These are phyloP conservation scores for Taiozyma onychis DNA, from an alignment of 1,139 yeast species.

Conservation along the genomic window DNA sequence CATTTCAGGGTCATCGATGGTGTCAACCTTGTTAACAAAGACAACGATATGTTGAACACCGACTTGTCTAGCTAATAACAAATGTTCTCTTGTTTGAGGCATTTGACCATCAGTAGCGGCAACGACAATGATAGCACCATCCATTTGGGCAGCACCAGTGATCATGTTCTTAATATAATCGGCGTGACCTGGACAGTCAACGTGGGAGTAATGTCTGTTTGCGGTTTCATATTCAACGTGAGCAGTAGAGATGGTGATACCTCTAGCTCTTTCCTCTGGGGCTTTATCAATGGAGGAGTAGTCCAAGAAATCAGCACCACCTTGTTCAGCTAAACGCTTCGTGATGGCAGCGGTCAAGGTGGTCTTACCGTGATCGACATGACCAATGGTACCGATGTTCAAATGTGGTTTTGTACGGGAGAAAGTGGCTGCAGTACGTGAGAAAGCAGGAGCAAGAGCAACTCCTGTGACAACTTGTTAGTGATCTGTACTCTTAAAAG, in stretches of 20 bases:
- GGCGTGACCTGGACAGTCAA: slow-evolving; percentile 97
- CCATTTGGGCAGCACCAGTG: slow-evolving; percentile 99
- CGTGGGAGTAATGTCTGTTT: slow-evolving; percentile 93
- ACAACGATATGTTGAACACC: slow-evolving; percentile 98
- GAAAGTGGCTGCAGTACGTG: slow-evolving; percentile 54
- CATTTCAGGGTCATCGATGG: slow-evolving; percentile 98
- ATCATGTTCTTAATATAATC: slow-evolving; percentile 99
- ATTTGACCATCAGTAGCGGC: slow-evolving; percentile 99
- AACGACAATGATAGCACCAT: slow-evolving; percentile 98
- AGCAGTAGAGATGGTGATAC: slow-evolving; percentile 97
- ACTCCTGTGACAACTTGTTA: not conserved
- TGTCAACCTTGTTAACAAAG: slow-evolving; percentile 95
- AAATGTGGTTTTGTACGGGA: slow-evolving; percentile 94
- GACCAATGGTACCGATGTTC: slow-evolving; percentile 93
- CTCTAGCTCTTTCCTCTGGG: slow-evolving; percentile 99
- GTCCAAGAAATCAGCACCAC: slow-evolving; percentile 93
- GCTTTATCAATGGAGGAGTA: slow-evolving; percentile 94
- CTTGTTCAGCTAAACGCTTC: slow-evolving; percentile 80
- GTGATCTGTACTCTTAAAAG: not conserved
- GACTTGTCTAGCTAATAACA: slow-evolving; percentile 97
- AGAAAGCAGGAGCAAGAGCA: slow-evolving; percentile 16
- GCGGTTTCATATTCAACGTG: slow-evolving; percentile 94
- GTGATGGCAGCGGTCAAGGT: slow-evolving; percentile 98
- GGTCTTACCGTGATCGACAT: slow-evolving; percentile 98
- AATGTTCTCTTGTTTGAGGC: slow-evolving; percentile 99